phyloP scores from a whole-genome alignment of 805 yeast species.

The Hanseniaspora thailandica region DNA sequence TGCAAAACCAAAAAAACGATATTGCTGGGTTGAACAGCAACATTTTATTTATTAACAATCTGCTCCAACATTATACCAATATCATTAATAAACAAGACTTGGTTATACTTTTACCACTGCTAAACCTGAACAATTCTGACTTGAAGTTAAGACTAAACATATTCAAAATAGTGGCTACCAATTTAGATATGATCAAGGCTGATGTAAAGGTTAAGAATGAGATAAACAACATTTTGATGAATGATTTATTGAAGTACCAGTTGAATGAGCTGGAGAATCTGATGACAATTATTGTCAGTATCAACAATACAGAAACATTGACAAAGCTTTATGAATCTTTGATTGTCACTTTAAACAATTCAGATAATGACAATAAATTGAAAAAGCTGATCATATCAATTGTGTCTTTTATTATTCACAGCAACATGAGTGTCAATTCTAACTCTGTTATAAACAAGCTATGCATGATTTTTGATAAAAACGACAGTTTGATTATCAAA shows the following conservation, averaged over 20 bases:
- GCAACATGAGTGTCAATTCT: neutral
- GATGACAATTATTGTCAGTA: neutral
- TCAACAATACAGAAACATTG: neutral
- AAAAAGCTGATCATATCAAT: neutral
- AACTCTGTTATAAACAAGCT: neutral
- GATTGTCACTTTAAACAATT: neutral
- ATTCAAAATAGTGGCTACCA: slow-evolving; percentile 32
- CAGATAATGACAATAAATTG: neutral
- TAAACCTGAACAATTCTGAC: slow-evolving; percentile 36
- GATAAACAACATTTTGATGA: neutral
- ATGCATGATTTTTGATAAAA: neutral
- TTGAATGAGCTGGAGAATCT: neutral
- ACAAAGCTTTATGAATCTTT: neutral
- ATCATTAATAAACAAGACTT: slow-evolving; percentile 59
- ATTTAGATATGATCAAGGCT: neutral
- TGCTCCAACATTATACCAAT: slow-evolving; percentile 22
- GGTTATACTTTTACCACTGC: slow-evolving; percentile 49
- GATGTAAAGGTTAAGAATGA: neutral
- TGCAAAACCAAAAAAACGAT: neutral
- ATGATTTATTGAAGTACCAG: neutral
- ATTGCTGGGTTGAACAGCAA: neutral
- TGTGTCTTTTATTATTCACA: neutral
- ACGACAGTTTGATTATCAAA: neutral
- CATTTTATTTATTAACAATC: neutral
- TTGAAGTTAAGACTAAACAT: slow-evolving; percentile 31